Conservation (phyloP, 495 filamentous ascomycete genomes). For the Poronia punctata region DNA sequence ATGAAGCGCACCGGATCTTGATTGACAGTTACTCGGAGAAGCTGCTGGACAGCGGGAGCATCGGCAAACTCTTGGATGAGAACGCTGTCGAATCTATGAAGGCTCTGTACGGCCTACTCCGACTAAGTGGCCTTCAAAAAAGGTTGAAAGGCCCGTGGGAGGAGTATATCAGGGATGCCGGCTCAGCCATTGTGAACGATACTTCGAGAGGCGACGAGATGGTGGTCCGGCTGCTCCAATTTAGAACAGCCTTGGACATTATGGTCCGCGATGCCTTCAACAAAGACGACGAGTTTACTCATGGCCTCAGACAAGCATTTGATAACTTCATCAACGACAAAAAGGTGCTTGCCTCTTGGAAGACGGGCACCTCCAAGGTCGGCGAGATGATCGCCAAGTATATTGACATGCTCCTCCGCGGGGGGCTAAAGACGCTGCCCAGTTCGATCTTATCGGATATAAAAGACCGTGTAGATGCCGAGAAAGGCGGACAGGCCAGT, state of each 20-base stretch:
- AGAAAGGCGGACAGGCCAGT: conserved; percentile 47
- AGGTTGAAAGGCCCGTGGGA: conserved; percentile 66
- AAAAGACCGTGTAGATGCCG: conserved; percentile 42
- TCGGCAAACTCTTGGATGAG: conserved; percentile 61
- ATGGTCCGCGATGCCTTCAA: conserved; percentile 67
- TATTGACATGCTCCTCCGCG: conserved; percentile 81
- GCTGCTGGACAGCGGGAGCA: conserved; percentile 53
- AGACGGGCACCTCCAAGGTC: conserved; percentile 81
- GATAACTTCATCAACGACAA: conserved; percentile 83
- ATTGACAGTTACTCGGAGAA: conserved; percentile 54
- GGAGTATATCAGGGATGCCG: conserved; percentile 69
- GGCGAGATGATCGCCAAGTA: conserved; percentile 99
- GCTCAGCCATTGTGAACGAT: conserved; percentile 72
- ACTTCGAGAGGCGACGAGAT: conserved; percentile 73
- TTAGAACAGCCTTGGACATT: conserved; percentile 73
- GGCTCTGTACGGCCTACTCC: conserved; percentile 71
- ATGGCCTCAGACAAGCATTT: conserved; percentile 76
- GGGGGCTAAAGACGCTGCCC: conserved; percentile 75
- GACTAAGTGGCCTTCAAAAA: conserved; percentile 53
- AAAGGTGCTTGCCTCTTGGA: conserved; percentile 59
- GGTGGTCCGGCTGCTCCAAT: conserved; percentile 72
- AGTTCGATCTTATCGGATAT: conserved; percentile 44
- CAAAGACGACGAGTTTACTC: conserved; percentile 63
- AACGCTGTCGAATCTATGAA: conserved; percentile 59
- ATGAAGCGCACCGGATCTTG: conserved; percentile 60